These are phyloP conservation scores for Trichoderma sp. DNA, from an alignment of 2,329 filamentous ascomycete species.

Conservation along the genomic window DNA sequence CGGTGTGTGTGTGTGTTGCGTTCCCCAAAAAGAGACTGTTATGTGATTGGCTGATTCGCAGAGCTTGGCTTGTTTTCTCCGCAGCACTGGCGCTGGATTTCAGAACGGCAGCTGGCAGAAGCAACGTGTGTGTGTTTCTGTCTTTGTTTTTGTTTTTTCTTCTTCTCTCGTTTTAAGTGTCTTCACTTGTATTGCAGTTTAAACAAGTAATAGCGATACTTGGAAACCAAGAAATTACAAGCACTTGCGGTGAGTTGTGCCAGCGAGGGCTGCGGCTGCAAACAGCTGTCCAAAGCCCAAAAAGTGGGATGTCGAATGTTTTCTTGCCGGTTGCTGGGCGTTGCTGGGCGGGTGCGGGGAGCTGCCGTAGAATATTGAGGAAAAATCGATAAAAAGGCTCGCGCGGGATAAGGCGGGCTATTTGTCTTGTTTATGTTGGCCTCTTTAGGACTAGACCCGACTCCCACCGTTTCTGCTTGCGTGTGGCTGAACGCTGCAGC, in stretches of 20 bases:
- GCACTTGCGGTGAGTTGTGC: neutral
- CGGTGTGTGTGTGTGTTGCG: constrained; percentile 19
- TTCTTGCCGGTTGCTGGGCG: constrained; percentile 13
- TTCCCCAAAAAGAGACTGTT: constrained; percentile 7
- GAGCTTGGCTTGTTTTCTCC: neutral
- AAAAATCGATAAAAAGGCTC: neutral
- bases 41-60: constrained; percentile 8
- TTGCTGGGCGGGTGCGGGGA: neutral
- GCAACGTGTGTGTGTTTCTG: neutral
- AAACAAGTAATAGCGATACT: neutral
- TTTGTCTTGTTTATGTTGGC: constrained; percentile 31
- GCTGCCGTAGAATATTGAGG: neutral
- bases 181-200: neutral
- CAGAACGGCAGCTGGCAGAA: neutral
- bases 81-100: neutral
- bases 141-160: neutral
- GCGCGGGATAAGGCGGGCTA: constrained; percentile 14
- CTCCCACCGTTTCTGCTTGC: neutral
- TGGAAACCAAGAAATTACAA: neutral
- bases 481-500: constrained; percentile 17
- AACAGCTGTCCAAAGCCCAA: neutral
- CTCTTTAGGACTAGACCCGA: constrained; percentile 24
- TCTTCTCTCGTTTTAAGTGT: neutral
- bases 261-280: neutral
- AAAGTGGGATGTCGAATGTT: constrained; percentile 26